Evolutionary conservation across 495 filamentous ascomycete genomes (phyloP), one percentile per base, ranked within the genome.

Genomic region (Penicillium cataractarum): DNA sequence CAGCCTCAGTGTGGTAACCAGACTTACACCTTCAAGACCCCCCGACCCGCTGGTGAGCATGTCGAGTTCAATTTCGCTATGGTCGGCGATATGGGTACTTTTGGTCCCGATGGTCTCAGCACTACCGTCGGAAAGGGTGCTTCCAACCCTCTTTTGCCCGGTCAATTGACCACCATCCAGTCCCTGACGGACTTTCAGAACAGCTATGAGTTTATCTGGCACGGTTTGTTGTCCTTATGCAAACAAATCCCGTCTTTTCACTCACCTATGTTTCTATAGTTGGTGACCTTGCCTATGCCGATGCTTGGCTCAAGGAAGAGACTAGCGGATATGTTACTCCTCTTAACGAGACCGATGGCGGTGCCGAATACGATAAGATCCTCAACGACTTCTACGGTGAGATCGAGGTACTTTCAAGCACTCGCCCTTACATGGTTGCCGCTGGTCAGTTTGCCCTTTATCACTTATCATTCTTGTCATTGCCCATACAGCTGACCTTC

Each of bases 211-310:
- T 39, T 39, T 13, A 39, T 39, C 12, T 39, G 35, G 35, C 35
- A 39, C 35, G 35, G 35, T 39, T 39, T 13, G 35, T 17, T 39
- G 6, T 17, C 15, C 35, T 1, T 17, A 39, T 39, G 35, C 35
- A 39, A 15, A 39, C 6, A 39, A 39, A 39, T 39, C 35, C 17
- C 35, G 35, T 39, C 35, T 53, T 27, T 27, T 32, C 26, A 21
- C 32, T 33, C 27, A 1, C 50, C 17, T 21, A 26, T 27, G 50
- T 53, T 27, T 33, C 26, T 53, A 53, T 29, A 32, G 50, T 21
- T 19, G 60, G 60, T 32, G 60, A 62, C 22, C 32, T 62, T 29
- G 60, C 60, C n/a, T 62, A 62, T 24, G 60, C 60, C 5, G 60
- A 62, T 52, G 52, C 35, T 33, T 62, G 60, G 60, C 33, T 60